phyloP scores from a whole-genome alignment of 768 basidiomycete genomes.

The Lactarius psammicola region DNA sequence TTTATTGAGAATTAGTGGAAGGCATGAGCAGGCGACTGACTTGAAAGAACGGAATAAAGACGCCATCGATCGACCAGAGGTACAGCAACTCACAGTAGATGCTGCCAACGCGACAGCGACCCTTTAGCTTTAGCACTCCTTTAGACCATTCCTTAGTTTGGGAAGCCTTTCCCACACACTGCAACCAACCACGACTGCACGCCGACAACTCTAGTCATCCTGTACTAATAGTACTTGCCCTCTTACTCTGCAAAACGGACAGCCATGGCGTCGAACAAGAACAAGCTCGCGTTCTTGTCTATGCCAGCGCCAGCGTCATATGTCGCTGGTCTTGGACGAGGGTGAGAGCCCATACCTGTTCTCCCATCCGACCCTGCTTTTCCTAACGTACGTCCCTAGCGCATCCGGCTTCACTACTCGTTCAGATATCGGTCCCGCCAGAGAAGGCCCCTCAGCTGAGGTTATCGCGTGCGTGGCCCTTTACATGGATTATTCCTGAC shows the following conservation, averaged over 20 bases:
- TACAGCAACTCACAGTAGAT: too few relatives aligned
- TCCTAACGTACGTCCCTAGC: slow-evolving; percentile 41
- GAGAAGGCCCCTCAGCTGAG: slow-evolving; percentile 93
- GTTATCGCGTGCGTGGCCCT: slow-evolving; percentile 69
- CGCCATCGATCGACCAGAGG: slow-evolving; percentile 34
- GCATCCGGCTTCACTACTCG: slow-evolving; percentile 97
- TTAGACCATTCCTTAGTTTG: too few relatives aligned
- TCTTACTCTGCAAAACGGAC: not conserved
- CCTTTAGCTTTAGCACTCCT: too few relatives aligned
- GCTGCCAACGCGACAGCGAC: too few relatives aligned
- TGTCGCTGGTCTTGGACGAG: slow-evolving; percentile 97
- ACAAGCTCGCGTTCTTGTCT: slow-evolving; percentile 83
- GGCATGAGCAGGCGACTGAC: slow-evolving; percentile 24
- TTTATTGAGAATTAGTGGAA: slow-evolving; percentile 3
- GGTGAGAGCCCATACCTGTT: slow-evolving; percentile 49
- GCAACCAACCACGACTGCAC: not conserved
- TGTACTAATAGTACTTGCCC: too few relatives aligned
- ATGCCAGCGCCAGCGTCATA: slow-evolving; percentile 96
- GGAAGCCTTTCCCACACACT: not conserved
- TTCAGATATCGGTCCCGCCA: slow-evolving; percentile 97
- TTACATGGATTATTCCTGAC: not conserved
- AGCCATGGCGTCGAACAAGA: slow-evolving; percentile 53
- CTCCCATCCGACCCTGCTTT: slow-evolving; percentile 1
- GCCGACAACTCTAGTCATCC: too few relatives aligned
- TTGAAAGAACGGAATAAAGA: slow-evolving; percentile 42